A percentile compares a stretch with the other conserved stretches of the same genome.
phyloP scores from a whole-genome alignment of 2,329 filamentous ascomycete species.

The Hypoxylon sp. region DNA sequence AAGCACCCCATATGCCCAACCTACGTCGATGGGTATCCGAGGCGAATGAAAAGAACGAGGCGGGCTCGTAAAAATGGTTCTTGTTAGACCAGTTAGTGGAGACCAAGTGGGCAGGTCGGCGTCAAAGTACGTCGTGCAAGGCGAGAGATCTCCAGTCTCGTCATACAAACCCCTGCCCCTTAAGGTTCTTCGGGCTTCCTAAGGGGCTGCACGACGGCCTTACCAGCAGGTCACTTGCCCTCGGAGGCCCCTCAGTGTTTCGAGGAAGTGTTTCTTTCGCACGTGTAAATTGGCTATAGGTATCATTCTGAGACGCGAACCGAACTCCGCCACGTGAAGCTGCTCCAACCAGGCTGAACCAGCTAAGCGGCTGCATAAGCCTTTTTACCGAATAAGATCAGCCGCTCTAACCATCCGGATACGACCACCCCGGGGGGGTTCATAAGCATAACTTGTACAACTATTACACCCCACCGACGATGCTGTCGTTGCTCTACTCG shows the following conservation, averaged over 20 bases:
- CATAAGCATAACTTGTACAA: conserved; percentile 31
- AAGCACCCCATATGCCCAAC: conserved; percentile 28
- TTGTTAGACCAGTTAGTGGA: conserved; percentile 27
- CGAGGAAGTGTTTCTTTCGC: conserved; percentile 20
- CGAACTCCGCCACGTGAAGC: conserved; percentile 43
- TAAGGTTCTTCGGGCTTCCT: conserved; percentile 30
- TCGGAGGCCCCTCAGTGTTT: conserved; percentile 16
- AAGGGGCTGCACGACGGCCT: conserved; percentile 42
- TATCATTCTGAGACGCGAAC: conserved; percentile 38
- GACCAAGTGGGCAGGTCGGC: conserved; percentile 35
- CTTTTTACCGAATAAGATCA: conserved; percentile 34
- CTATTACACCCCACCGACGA: conserved; percentile 38
- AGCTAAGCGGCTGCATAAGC: conserved; percentile 41
- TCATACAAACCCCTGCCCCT: conserved; percentile 19
- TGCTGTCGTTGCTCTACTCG: conserved; percentile 40
- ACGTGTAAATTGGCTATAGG: conserved; percentile 43
- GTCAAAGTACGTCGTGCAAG: conserved; percentile 16
- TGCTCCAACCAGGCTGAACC: conserved; percentile 40
- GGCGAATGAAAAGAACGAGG: conserved; percentile 19
- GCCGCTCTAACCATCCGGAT: conserved; percentile 9
- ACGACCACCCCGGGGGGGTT: conserved; percentile 25
- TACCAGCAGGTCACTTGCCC: conserved; percentile 37
- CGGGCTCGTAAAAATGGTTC: conserved; percentile 19
- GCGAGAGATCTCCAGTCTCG: conserved; percentile 24
- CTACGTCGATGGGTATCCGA: conserved; percentile 14